Percentiles rank a stretch among this genome's conserved stretches.
These are phyloP conservation scores for Neoscytalidium dimidiatum DNA, from an alignment of 2,329 filamentous ascomycete species.

Conservation along the genomic window DNA sequence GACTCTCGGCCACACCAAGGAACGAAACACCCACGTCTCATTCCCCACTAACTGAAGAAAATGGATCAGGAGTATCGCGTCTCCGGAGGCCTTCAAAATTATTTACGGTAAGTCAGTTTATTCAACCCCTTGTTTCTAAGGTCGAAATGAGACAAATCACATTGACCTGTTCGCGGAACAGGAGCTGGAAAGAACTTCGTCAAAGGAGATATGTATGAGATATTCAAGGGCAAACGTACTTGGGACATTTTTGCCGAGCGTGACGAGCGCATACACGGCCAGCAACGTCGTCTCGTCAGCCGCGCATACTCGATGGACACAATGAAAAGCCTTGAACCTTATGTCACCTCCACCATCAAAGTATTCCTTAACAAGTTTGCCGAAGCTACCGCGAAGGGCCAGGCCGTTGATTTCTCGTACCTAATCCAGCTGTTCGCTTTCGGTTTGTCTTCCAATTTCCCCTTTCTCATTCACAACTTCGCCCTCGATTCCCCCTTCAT, in stretches of 20 bases:
- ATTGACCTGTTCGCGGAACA: background rate
- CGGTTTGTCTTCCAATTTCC: background rate
- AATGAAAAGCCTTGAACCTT: conserved; percentile 7
- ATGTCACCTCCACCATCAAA: background rate
- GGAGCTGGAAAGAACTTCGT: background rate
- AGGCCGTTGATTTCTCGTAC: background rate
- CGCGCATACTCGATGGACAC: background rate
- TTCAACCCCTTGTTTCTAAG: background rate
- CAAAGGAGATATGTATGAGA: background rate
- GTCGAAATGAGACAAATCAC: background rate
- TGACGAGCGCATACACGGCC: background rate
- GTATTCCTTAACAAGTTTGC: background rate
- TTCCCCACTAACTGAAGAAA: too few relatives aligned
- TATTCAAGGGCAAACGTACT: background rate
- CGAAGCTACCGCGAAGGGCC: background rate
- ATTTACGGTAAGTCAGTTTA: background rate
- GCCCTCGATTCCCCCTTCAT: too few relatives aligned
- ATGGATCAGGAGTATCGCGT: background rate
- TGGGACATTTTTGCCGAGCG: background rate
- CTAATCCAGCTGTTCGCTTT: conserved; percentile 2
- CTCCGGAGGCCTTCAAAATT: background rate
- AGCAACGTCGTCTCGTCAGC: background rate
- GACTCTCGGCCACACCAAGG: too few relatives aligned
- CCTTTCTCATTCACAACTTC: too few relatives aligned
- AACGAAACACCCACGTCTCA: too few relatives aligned